Conservation (phyloP, 768 basidiomycete genomes). For the Tricholoma saponaceum region DNA sequence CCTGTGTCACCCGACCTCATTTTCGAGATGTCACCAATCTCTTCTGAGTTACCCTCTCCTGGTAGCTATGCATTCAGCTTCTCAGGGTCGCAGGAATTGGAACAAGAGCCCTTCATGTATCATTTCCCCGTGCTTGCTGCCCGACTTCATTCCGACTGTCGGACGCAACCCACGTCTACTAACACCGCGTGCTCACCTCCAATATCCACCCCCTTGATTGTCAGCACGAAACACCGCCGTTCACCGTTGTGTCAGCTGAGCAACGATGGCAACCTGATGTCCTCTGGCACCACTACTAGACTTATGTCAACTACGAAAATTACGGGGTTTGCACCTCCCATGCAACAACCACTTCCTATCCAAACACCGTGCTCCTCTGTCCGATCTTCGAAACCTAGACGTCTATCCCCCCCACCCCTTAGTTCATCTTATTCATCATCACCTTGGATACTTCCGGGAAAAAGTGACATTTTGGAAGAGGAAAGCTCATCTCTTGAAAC, state of each 20-base stretch:
- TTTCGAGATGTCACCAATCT: slow-evolving; percentile 50
- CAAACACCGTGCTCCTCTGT: slow-evolving; percentile 4
- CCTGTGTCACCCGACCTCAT: slow-evolving; percentile 43
- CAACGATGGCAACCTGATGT: slow-evolving; percentile 4
- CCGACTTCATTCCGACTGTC: slow-evolving; percentile 8
- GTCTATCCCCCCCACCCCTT: slow-evolving; percentile 30
- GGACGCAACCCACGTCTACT: slow-evolving; percentile 7
- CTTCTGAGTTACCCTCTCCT: slow-evolving; percentile 22
- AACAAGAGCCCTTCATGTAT: slow-evolving; percentile 37
- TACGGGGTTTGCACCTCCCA: slow-evolving; percentile 31
- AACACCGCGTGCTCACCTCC: background rate
- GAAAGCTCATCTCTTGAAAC: slow-evolving; percentile 29
- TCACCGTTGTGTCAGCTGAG: background rate
- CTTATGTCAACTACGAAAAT: slow-evolving; percentile 27
- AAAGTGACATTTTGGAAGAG: slow-evolving; percentile 24
- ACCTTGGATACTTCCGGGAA: slow-evolving; percentile 33
- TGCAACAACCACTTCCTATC: slow-evolving; percentile 18
- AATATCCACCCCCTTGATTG: background rate
- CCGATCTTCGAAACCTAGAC: slow-evolving; percentile 16
- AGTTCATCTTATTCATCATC: slow-evolving; percentile 32
- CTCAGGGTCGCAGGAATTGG: slow-evolving; percentile 16
- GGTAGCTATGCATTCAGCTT: slow-evolving; percentile 15
- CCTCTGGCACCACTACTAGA: slow-evolving; percentile 9
- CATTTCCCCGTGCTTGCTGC: slow-evolving; percentile 28
- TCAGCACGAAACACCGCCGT: slow-evolving; percentile 4